Base-by-base conservation (phyloP, 345 rosid genomes). In the Balakata baccata region DNA sequence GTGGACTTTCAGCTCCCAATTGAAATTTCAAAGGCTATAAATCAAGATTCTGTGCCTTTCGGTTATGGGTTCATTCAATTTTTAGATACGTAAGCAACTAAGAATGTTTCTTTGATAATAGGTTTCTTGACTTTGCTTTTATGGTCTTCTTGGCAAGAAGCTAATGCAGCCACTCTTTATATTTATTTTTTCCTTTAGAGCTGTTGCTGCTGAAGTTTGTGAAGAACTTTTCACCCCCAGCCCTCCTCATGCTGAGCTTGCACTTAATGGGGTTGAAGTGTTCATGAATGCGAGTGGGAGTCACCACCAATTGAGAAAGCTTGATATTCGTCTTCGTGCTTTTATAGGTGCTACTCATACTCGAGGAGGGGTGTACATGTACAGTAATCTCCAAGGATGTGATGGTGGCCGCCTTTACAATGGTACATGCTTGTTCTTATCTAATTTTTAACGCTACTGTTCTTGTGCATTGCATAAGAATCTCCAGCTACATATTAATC, bases 211-310 rank as follows among this genome's bases (percentile, higher is more conserved):
- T 20, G 99, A 95, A 87, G 84, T 91, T 63, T 95, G 99, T 74
- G 99, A 95, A 81, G 99, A 95, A 81, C 94, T 95, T 72, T 95
- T 88, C 78, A 81, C 91, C 49, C 89, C 98, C 7, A 68, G 83
- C 72, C 97, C 98, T 66, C 94, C 96, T 77, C 99, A 95, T 78
- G 83, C 96, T n/a, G 99, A 92, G 83, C 99, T 95, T 77, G 97
- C 99, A 11, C 72, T 95, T 78, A 95, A 92, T 52, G 98, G 99
- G 12, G 98, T 95, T 45, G 99, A 95, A 81, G 97, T 95, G 52
- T 95, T 95, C 82, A 75, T 95, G 96, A 95, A 95, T 84, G 99
- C 99, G 41, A 95, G 99, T 80, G 99, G 99, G 45, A 95, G 99
- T 85, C 99, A 95, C 69, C 99, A 95, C 75, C 99, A 95, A 69